Base-by-base conservation (phyloP, 73 alveolate genomes). In the Uronychia setigera region DNA sequence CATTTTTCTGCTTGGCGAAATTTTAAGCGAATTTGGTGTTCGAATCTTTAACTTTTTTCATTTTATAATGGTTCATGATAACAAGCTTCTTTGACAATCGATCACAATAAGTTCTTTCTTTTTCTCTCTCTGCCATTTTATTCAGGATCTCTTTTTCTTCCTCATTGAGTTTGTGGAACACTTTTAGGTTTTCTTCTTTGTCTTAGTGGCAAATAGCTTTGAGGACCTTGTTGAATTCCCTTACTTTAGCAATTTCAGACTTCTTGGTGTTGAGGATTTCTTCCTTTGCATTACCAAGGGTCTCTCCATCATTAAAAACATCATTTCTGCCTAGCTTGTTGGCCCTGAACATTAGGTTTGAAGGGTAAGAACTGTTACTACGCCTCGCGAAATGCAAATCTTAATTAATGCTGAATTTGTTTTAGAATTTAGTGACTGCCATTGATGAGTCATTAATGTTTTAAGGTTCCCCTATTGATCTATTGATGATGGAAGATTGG, bases 161-260 rank as follows among this genome's bases (percentile, higher is more conserved):
- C 32, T 82, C 67, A 57, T 74, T 82, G 31, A 58, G 74, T 35
- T 82, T 74, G 19, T 82, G 80, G 59, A 82, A 82, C 1, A 82
- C 29, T 33, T 31, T 5, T 1, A 33, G 59, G 59, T 82, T 82
- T 1, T 67, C 35, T 33, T 60, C 79, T 26, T 82, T 59, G 31
- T 82, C 89, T 1, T 82, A 57, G 27, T 60, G 32, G 29, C 79
- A 59, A 33, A 82, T 74, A 33, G 57, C 35, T 35, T 82, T 82
- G 33, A 82, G 31, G 25, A 82, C 58, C 33, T 74, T 60, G 28
- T 82, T 82, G 5, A 82, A 58, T 33, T 82, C 82, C 35, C 89
- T 60, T 29, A 82, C 59, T 82, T 82, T 82, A 0, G 34, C 33
- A 26, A 82, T 82, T 33, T 82, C 79, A 0, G 67, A 46, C 19